Evolutionary conservation across 805 yeast species (phyloP), one percentile per base, ranked within the genome.

Genomic region (Lachancea nothofagi): DNA sequence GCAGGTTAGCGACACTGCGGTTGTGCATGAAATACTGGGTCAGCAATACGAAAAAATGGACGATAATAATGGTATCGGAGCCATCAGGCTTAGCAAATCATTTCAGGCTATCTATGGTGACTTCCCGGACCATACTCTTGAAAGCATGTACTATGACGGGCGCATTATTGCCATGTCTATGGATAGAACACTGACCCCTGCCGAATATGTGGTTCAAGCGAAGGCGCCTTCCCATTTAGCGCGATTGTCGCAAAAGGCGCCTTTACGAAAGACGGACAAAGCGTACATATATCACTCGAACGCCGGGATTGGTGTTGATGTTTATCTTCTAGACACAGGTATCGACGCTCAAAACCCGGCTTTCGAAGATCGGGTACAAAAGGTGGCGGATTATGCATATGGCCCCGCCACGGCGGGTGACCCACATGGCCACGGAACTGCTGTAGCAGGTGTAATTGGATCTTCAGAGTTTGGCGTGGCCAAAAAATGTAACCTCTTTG

Each of bases 401-500:
- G 80, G 75, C 46, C 75, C 77, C 0, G 33, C 14, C 12, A 22
- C 17, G 4, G 51, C 66, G 1, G 86, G 84, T 6, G 96, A 89
- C 55, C 64, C 64, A 7, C 79, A 54, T 41, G 96, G 96, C 0
- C 97, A 88, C 59, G 97, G 96, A 0, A 86, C 96, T 1, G 96
- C 87, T 59, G 94, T 89, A 35, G 95, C 96, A 0, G 96, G 96
- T 4, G 66, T 86, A 9, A 74, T 86, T 40, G 96, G 90, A 0
- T 84, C 96, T 2, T 69, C 65, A 37, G 75, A 79, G 2, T 88
- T 69, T 63, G 97, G 97, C 5, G 90, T 85, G 3, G 86, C 95
- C 15, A 88, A 88, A 57, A 61, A 73, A 31, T 75, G 75, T 13
- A 67, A 69, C 9, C 55, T 87, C 6, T 66, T 83, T 10, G 90